Evolutionary conservation across 176 grass and related monocot genomes (phyloP).

Genomic region (Rhynchospora breviuscula): DNA sequence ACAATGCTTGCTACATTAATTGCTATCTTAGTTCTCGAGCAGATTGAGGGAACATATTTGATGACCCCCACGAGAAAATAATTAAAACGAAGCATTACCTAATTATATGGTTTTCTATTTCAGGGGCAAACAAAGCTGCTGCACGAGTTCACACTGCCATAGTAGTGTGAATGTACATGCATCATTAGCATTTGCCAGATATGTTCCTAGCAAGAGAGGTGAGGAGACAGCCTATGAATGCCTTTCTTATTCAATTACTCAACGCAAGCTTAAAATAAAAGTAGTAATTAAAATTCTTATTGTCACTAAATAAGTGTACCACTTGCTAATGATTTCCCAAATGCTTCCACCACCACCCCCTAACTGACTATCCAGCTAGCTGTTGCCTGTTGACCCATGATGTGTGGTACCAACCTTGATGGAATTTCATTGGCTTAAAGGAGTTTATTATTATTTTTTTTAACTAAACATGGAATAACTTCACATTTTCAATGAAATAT

Average conservation of each 20-base stretch:
- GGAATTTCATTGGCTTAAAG: neutral
- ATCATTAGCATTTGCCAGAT: constrained; percentile 11
- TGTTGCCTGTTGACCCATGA: constrained; percentile 20
- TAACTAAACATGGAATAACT: neutral
- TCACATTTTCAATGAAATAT: neutral
- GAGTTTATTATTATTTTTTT: neutral
- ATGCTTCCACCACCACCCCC: constrained; percentile 13
- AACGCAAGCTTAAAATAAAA: constrained; percentile 7
- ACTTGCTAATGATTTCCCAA: constrained; percentile 29
- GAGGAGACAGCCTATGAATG: constrained; percentile 15
- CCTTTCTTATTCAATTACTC: neutral
- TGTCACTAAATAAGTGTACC: neutral
- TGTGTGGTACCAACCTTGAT: constrained; percentile 1
- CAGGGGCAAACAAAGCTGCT: neutral
- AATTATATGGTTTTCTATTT: constrained; percentile 3
- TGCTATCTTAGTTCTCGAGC: neutral
- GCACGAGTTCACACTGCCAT: constrained; percentile 5
- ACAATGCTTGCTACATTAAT: neutral
- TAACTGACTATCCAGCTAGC: neutral
- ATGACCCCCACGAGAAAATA: neutral
- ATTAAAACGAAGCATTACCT: neutral
- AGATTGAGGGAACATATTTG: neutral
- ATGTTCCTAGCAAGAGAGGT: constrained; percentile 8
- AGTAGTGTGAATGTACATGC: neutral
- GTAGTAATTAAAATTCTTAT: neutral